Conservation (phyloP, 2,329 filamentous ascomycete genomes). For the Botryosphaeria agaves region DNA sequence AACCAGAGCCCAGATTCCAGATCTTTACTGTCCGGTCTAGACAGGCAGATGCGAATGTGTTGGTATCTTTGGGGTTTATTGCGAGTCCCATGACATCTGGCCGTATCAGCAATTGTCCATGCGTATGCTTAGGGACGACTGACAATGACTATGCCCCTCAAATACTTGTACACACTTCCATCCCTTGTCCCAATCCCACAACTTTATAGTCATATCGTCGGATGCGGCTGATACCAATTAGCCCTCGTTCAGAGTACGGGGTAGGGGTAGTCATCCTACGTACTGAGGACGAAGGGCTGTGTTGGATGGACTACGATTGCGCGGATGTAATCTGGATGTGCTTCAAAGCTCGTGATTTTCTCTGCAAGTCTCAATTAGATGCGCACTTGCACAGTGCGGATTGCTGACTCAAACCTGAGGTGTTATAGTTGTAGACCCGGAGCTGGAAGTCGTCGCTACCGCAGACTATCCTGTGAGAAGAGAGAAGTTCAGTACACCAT, state of each 20-base stretch:
- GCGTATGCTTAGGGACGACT: no score
- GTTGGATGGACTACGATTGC: conserved; percentile 92
- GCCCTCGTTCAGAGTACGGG: no score
- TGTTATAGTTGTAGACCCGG: conserved; percentile 98
- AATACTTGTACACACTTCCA: conserved; percentile 98
- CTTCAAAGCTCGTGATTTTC: conserved; percentile 94
- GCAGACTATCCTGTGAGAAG: conserved; percentile 59
- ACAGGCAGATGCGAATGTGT: conserved; percentile 53
- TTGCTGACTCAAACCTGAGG: no score
- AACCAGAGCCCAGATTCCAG: conserved; percentile 87
- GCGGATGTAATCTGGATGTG: conserved; percentile 95
- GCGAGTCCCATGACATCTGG: conserved; percentile 76
- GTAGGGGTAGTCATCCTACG: no score
- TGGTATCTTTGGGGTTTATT: conserved; percentile 91
- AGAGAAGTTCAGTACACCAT: no score
- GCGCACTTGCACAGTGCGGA: no score
- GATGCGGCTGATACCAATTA: no score
- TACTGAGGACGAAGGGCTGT: conserved; percentile 88
- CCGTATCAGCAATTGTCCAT: neutral
- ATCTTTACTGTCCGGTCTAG: conserved; percentile 95
- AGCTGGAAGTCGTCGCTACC: conserved; percentile 83
- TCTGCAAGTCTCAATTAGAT: no score
- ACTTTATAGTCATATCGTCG: conserved; percentile 96
- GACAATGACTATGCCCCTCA: conserved; percentile 89
- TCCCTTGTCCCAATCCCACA: conserved; percentile 97